These are phyloP conservation scores for Aspergillaceae sp. DNA, from an alignment of 2,329 filamentous ascomycete species.

Conservation along the genomic window DNA sequence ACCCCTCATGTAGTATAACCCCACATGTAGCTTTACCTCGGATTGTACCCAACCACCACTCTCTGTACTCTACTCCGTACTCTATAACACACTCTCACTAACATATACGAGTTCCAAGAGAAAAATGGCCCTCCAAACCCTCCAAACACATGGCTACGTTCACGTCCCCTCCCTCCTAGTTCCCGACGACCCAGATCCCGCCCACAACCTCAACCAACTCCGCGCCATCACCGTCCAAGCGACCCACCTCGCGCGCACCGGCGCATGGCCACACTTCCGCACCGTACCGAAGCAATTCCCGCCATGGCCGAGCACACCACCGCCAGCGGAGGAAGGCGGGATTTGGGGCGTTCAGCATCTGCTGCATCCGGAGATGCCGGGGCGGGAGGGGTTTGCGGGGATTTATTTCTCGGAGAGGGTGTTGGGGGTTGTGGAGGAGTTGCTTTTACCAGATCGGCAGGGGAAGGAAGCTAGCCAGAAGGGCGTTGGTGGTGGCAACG, in stretches of 20 bases:
- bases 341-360: conserved; percentile 90
- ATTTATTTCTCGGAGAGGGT: conserved; percentile 65
- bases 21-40: no score
- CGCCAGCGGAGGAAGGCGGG: conserved; percentile 44
- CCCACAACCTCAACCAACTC: conserved; percentile 47
- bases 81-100: no score
- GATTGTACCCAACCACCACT: no score
- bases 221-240: conserved; percentile 51
- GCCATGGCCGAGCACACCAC: conserved; percentile 60
- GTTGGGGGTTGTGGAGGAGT: conserved; percentile 53
- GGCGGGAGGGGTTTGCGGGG: conserved; percentile 52
- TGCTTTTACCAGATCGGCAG: conserved; percentile 43
- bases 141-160: conserved; percentile 68
- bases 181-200: conserved; percentile 13
- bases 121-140: conserved; percentile 35
- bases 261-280: conserved; percentile 71
- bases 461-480: background rate
- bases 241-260: conserved; percentile 56
- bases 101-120: no score
- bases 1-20: no score
- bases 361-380: conserved; percentile 62
- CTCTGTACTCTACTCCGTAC: no score
- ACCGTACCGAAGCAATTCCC: conserved; percentile 87
- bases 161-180: conserved; percentile 57
- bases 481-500: background rate